Evolutionary conservation across 2,329 filamentous ascomycete species (phyloP).

Genomic region (Aspergillus sergii): DNA sequence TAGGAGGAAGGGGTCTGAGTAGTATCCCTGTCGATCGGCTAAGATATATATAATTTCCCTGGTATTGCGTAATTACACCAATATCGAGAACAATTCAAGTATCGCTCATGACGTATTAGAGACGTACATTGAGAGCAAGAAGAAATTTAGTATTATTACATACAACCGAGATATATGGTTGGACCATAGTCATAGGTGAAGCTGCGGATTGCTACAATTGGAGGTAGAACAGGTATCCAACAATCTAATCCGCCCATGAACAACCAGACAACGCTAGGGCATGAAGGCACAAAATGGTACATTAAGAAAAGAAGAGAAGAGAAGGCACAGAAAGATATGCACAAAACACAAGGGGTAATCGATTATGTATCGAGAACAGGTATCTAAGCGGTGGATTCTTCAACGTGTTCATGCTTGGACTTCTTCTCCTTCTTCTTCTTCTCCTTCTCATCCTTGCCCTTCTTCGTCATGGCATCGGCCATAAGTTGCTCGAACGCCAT

Average conservation of each 20-base stretch:
- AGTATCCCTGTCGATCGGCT: neutral
- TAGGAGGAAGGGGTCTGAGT: neutral
- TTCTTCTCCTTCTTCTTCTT: constrained; percentile 69
- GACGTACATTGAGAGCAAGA: neutral
- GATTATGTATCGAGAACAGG: constrained; percentile 2
- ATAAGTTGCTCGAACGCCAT: constrained; percentile 99
- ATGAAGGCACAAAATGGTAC: constrained; percentile 3
- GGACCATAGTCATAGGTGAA: neutral
- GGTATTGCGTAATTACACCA: neutral
- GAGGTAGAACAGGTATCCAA: constrained; percentile 5
- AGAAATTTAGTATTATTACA: neutral
- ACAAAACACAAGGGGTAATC: constrained; percentile 6
- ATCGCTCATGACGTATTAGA: neutral
- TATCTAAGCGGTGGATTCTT: constrained; percentile 14
- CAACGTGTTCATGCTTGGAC: constrained; percentile 36
- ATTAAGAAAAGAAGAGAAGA: neutral
- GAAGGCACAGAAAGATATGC: neutral
- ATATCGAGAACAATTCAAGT: neutral
- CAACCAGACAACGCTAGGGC: neutral
- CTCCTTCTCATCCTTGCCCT: constrained; percentile 78
- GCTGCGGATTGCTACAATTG: neutral
- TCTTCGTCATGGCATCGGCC: constrained; percentile 93
- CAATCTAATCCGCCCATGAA: constrained; percentile 1
- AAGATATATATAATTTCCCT: neutral
- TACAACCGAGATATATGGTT: neutral